phyloP scores from a whole-genome alignment of 441 rosid genomes.

The Isatis lusitanica region DNA sequence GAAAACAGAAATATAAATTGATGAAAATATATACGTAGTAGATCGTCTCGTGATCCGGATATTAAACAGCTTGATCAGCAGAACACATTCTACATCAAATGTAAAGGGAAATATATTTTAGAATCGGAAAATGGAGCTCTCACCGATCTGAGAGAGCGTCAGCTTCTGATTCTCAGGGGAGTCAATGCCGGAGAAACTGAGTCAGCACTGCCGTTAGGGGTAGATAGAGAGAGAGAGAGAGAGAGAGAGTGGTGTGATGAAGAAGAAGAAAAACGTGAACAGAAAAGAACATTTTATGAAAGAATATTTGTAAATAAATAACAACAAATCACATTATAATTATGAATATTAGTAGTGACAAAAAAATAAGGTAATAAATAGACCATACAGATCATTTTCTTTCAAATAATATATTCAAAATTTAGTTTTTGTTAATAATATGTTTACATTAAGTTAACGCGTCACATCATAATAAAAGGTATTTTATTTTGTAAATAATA shows the following conservation, averaged over 20 bases:
- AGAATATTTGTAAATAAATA: not conserved
- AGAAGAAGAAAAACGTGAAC: not conserved
- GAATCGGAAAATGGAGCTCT: slow-evolving; percentile 25
- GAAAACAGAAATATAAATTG: slow-evolving; percentile 9
- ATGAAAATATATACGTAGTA: slow-evolving; percentile 15
- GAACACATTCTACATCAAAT: slow-evolving; percentile 28
- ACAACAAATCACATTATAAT: not conserved
- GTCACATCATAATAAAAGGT: no score
- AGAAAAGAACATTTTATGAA: not conserved
- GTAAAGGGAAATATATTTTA: not conserved
- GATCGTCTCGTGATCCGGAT: slow-evolving; percentile 33
- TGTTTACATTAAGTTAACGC: no score
- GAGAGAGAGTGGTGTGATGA: slow-evolving; percentile 23
- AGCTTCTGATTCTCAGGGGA: slow-evolving; percentile 38
- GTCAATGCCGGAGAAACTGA: slow-evolving; percentile 59
- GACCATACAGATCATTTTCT: no score
- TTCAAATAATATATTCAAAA: no score
- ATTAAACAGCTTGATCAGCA: slow-evolving; percentile 29
- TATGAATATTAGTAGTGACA: not conserved
- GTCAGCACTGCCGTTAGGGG: slow-evolving; percentile 39
- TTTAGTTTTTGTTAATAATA: no score
- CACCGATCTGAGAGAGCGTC: slow-evolving; percentile 49
- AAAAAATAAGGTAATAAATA: not conserved
- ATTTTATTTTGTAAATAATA: no score
- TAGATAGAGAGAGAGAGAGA: slow-evolving; percentile 11